phyloP scores from a whole-genome alignment of 2,329 filamentous ascomycete genomes.

The Fusarium sp. region DNA sequence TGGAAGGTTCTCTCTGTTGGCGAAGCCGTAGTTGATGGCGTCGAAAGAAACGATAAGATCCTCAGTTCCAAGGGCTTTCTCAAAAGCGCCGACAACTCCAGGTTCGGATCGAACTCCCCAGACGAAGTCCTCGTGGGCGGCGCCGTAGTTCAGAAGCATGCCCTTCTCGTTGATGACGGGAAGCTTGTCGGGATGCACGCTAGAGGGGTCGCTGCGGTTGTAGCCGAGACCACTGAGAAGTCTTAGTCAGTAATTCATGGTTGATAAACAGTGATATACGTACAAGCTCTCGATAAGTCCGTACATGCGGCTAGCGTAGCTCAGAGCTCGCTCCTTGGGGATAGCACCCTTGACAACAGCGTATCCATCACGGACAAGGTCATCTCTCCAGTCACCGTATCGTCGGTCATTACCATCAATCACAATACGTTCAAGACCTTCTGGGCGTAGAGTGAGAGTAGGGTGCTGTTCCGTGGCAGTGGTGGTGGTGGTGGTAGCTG shows the following conservation, averaged over 20 bases:
- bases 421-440: slow-evolving; percentile 41
- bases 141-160: slow-evolving; percentile 61
- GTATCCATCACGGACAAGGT: slow-evolving; percentile 41
- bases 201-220: slow-evolving; percentile 36
- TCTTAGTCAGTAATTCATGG: background rate
- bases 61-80: slow-evolving; percentile 59
- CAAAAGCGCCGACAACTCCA: slow-evolving; percentile 61
- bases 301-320: slow-evolving; percentile 45
- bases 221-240: slow-evolving; percentile 31
- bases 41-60: slow-evolving; percentile 64
- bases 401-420: slow-evolving; percentile 36
- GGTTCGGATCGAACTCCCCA: slow-evolving; percentile 62
- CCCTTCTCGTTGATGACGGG: slow-evolving; percentile 58
- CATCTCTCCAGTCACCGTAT: slow-evolving; percentile 45
- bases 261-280: background rate
- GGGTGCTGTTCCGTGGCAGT: slow-evolving; percentile 24
- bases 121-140: slow-evolving; percentile 63
- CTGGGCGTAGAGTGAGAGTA: slow-evolving; percentile 40
- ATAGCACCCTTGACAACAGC: slow-evolving; percentile 42
- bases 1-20: slow-evolving; percentile 54
- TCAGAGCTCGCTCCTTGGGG: slow-evolving; percentile 38
- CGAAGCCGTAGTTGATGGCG: slow-evolving; percentile 56
- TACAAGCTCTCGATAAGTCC: slow-evolving; percentile 44
- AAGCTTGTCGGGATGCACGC: slow-evolving; percentile 42
- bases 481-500: slow-evolving; percentile 20